Conservation (phyloP, 164 flowering plant genomes). For the Umbellularia californica region DNA sequence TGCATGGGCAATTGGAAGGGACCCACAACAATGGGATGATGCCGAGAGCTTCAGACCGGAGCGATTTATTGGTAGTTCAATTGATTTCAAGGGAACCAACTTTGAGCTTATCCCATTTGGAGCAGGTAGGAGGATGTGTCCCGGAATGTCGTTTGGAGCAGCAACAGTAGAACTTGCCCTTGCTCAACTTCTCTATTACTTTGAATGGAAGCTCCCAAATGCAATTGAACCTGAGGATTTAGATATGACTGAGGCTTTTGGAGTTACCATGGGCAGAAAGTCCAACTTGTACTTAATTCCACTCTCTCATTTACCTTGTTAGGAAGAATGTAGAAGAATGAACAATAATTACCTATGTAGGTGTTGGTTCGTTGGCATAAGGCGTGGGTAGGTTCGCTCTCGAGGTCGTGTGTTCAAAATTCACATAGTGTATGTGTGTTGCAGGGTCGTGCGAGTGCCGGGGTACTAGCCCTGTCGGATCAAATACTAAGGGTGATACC, state of each 20-base stretch:
- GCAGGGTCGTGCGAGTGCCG: no score
- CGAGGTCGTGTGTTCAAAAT: no score
- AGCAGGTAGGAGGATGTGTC: neutral
- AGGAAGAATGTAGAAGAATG: no score
- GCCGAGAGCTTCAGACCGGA: constrained; percentile 31
- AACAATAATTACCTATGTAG: no score
- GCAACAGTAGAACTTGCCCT: neutral
- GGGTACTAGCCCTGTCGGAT: no score
- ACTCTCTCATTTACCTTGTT: constrained; percentile 12
- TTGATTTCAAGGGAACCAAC: constrained; percentile 12
- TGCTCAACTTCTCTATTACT: constrained; percentile 6
- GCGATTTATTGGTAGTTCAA: constrained; percentile 20
- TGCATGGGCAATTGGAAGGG: constrained; percentile 23
- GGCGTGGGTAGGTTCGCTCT: no score
- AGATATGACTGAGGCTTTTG: constrained; percentile 3
- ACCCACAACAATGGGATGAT: constrained; percentile 28
- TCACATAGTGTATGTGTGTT: no score
- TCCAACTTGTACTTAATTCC: constrained; percentile 24
- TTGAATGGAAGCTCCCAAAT: constrained; percentile 5
- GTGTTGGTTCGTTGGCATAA: no score
- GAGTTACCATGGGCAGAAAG: constrained; percentile 15
- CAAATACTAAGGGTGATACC: no score
- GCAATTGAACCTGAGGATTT: neutral
- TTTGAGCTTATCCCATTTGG: constrained; percentile 2
- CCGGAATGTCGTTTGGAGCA: neutral